phyloP scores from a whole-genome alignment of 2,329 filamentous ascomycete species.

The Botryotinia globosa region DNA sequence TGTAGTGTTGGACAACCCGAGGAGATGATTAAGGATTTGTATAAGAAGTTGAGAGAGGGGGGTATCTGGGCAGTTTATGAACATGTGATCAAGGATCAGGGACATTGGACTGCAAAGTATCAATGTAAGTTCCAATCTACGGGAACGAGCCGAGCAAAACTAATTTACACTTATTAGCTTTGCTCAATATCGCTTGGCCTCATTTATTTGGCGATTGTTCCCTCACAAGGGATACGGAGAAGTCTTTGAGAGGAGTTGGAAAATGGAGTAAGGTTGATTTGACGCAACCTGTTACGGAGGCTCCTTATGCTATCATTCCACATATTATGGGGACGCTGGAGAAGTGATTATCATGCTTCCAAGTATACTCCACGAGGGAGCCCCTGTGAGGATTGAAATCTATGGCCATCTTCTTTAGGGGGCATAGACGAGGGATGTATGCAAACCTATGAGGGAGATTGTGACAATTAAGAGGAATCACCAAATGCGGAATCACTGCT shows the following conservation, averaged over 20 bases:
- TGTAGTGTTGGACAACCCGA: constrained; percentile 32
- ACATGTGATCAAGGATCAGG: constrained; percentile 32
- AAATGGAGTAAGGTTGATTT: constrained; percentile 35
- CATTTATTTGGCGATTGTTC: constrained; percentile 34
- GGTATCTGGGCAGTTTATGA: constrained; percentile 36
- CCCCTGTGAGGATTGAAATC: neutral
- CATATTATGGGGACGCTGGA: constrained; percentile 33
- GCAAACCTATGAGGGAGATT: neutral
- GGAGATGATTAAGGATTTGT: constrained; percentile 32
- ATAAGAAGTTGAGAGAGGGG: constrained; percentile 32
- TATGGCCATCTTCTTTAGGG: too few relatives aligned
- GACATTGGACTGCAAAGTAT: constrained; percentile 28
- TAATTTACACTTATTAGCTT: constrained; percentile 28
- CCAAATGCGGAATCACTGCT: too few relatives aligned
- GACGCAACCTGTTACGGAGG: constrained; percentile 28
- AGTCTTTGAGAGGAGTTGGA: constrained; percentile 30
- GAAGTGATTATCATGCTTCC: constrained; percentile 25
- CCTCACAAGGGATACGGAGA: constrained; percentile 34
- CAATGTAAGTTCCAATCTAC: constrained; percentile 29
- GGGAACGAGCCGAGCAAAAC: neutral
- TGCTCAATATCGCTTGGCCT: constrained; percentile 33
- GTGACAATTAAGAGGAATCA: neutral
- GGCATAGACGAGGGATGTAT: neutral
- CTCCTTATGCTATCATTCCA: constrained; percentile 32
- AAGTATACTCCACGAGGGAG: too few relatives aligned